Percentiles rank a stretch among this genome's conserved stretches.
Conservation (phyloP, 2,329 filamentous ascomycete genomes). For the Colletotrichum cordylinicola region DNA sequence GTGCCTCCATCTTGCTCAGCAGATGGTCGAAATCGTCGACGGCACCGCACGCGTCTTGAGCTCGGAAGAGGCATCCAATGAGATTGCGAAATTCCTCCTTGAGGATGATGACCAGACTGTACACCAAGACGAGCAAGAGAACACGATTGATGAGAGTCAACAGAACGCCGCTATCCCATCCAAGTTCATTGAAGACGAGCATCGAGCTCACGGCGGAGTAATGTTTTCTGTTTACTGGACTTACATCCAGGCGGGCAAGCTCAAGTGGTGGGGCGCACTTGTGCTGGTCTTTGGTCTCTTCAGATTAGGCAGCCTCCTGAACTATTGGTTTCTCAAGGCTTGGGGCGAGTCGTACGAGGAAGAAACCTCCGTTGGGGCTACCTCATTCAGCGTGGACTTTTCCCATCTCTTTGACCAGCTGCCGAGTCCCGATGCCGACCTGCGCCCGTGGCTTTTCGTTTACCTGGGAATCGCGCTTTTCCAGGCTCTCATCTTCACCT, state of each 20-base stretch:
- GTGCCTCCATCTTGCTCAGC: slow-evolving; percentile 73
- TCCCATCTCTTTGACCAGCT: slow-evolving; percentile 51
- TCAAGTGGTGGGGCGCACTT: slow-evolving; percentile 74
- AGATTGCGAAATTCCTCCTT: slow-evolving; percentile 31
- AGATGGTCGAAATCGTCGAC: slow-evolving; percentile 73
- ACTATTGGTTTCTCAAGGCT: slow-evolving; percentile 83
- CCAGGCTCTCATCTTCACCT: slow-evolving; percentile 63
- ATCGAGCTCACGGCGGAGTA: slow-evolving; percentile 76
- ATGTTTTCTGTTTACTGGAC: slow-evolving; percentile 80
- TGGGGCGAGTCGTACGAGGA: slow-evolving; percentile 79
- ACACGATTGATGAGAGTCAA: slow-evolving; percentile 39
- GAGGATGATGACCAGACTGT: slow-evolving; percentile 27
- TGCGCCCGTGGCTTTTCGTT: slow-evolving; percentile 75
- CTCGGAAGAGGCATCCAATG: slow-evolving; percentile 43
- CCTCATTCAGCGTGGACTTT: slow-evolving; percentile 25
- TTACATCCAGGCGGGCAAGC: slow-evolving; percentile 81
- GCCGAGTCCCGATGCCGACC: slow-evolving; percentile 70
- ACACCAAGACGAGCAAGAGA: slow-evolving; percentile 36
- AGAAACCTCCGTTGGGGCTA: neutral
- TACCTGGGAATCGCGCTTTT: slow-evolving; percentile 71
- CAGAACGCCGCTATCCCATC: slow-evolving; percentile 63
- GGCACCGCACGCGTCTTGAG: slow-evolving; percentile 60
- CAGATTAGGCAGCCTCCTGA: slow-evolving; percentile 67
- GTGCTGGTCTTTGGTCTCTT: slow-evolving; percentile 68
- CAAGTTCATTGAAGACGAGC: slow-evolving; percentile 82